These are phyloP conservation scores for Penicillium aurantiogriseum DNA, from an alignment of 2,329 filamentous ascomycete genomes.

Conservation along the genomic window DNA sequence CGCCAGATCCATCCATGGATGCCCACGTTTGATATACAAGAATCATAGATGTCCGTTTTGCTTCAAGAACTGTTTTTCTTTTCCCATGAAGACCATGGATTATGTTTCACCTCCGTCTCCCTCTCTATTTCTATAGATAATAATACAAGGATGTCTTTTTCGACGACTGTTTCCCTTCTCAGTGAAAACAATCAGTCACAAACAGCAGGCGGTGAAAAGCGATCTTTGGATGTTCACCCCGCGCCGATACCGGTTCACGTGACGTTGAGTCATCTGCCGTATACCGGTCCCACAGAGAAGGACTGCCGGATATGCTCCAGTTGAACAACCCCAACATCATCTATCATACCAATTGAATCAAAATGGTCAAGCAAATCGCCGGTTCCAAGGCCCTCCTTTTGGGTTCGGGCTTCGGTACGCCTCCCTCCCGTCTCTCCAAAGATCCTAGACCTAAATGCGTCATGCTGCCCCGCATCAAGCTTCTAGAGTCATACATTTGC, in stretches of 20 bases:
- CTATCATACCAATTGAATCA: slow-evolving; percentile 24
- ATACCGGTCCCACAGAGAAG: slow-evolving; percentile 10
- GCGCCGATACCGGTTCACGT: slow-evolving; percentile 33
- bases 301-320: not conserved
- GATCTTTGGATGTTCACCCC: slow-evolving; percentile 4
- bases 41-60: not conserved
- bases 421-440: not conserved
- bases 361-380: slow-evolving; percentile 38
- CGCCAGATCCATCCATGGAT: not conserved
- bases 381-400: slow-evolving; percentile 41
- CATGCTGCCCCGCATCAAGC: slow-evolving; percentile 21
- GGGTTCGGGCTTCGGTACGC: slow-evolving; percentile 40
- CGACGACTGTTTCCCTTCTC: not conserved
- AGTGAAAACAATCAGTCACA: not conserved
- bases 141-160: not conserved
- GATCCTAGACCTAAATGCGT: not conserved
- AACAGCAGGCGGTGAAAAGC: not conserved
- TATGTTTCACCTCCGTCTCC: too few species aligned
- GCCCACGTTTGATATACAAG: not conserved
- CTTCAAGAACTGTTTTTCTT: not conserved
- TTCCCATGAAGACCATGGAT: too few species aligned
- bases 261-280: slow-evolving; percentile 24
- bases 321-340: slow-evolving; percentile 14
- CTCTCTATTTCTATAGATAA: not conserved
- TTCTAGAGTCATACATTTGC: slow-evolving; percentile 7